Conservation (phyloP, 2,329 filamentous ascomycete species). For the Cytospora chrysosperma region DNA sequence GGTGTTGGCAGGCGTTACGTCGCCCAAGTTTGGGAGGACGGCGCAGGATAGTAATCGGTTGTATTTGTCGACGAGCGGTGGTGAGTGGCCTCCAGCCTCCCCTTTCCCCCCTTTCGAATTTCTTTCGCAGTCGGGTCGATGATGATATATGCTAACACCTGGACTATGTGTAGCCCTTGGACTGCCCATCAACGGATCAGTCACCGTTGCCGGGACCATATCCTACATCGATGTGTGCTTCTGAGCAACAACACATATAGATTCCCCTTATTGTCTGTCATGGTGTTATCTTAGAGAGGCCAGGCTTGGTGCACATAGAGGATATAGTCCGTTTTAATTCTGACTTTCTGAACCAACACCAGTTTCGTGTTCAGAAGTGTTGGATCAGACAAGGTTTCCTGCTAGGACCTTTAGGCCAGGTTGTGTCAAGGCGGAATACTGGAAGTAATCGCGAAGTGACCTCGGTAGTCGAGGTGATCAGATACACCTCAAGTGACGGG, state of each 20-base stretch:
- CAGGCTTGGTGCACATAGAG: background rate
- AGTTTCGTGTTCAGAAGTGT: too few species aligned
- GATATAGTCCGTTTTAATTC: background rate
- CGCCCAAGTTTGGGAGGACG: constrained; percentile 17
- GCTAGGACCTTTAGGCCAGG: too few species aligned
- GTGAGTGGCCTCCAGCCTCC: constrained; percentile 4
- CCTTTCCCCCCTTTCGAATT: too few species aligned
- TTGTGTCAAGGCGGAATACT: too few species aligned
- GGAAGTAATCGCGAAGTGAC: too few species aligned
- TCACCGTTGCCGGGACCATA: constrained; percentile 12
- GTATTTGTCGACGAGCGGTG: constrained; percentile 17
- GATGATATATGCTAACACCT: background rate
- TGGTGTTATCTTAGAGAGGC: background rate
- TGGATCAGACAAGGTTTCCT: too few species aligned
- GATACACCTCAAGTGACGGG: too few species aligned
- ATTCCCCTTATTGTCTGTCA: background rate
- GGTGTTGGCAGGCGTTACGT: constrained; percentile 12
- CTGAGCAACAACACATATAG: background rate
- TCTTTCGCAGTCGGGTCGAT: background rate
- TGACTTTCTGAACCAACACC: too few species aligned
- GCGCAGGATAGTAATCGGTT: constrained; percentile 7
- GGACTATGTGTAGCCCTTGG: background rate
- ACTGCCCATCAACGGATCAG: constrained; percentile 9
- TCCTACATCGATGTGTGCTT: constrained; percentile 12
- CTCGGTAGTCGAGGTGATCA: too few species aligned